Conservation (phyloP, 169 alveolate genomes). For the Plasmodium vivax region DNA sequence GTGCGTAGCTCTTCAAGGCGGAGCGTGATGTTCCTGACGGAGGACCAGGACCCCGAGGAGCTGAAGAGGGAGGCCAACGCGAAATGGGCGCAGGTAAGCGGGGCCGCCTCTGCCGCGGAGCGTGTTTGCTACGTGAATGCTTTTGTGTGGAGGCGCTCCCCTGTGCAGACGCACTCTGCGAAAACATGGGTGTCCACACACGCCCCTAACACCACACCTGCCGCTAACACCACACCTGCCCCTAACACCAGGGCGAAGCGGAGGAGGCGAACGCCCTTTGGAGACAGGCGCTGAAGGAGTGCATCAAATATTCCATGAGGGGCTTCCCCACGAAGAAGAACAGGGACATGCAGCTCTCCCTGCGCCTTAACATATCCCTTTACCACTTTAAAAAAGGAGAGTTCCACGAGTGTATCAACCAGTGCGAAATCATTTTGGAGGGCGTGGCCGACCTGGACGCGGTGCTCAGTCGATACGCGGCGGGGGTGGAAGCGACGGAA, state of each 20-base stretch:
- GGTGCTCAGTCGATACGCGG: not conserved
- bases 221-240: no score
- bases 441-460: slow-evolving; percentile 16
- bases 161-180: not conserved
- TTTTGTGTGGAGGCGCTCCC: not conserved
- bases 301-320: slow-evolving; percentile 70
- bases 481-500: not conserved
- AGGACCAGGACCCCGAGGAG: slow-evolving; percentile 63
- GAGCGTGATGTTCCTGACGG: slow-evolving; percentile 11
- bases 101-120: not conserved
- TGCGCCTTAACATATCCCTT: slow-evolving; percentile 46
- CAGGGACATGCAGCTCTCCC: slow-evolving; percentile 48
- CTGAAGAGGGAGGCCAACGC: slow-evolving; percentile 53
- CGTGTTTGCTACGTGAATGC: no score
- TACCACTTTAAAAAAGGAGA: slow-evolving; percentile 57
- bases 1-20: not conserved
- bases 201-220: not conserved
- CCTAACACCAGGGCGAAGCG: slow-evolving; percentile 38
- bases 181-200: not conserved
- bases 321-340: slow-evolving; percentile 61
- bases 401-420: slow-evolving; percentile 55
- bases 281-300: slow-evolving; percentile 61
- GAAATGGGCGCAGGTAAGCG: slow-evolving; percentile 36
- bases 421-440: slow-evolving; percentile 48
- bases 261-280: slow-evolving; percentile 62